Conservation (phyloP, 2,329 filamentous ascomycete genomes). For the Scytalidium lignicola region DNA sequence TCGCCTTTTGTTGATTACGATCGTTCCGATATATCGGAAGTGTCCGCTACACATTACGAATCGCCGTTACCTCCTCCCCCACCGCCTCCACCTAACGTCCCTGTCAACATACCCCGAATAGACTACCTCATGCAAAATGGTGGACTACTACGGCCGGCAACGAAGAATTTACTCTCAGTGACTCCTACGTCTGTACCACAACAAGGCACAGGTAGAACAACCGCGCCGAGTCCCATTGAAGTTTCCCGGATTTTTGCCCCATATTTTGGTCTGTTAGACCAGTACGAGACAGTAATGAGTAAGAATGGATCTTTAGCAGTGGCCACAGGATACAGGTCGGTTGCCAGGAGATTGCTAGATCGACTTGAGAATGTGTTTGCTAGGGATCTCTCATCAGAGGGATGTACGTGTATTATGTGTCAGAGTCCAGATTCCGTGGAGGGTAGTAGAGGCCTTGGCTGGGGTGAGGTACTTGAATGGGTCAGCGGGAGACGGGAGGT, state of each 20-base stretch:
- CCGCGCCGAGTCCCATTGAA: conserved; percentile 38
- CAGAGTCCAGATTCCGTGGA: conserved; percentile 45
- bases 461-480: conserved; percentile 92
- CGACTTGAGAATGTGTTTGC: conserved; percentile 92
- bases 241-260: conserved; percentile 75
- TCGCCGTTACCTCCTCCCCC: conserved; percentile 61
- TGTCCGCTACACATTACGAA: conserved; percentile 20
- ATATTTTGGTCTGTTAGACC: conserved; percentile 76
- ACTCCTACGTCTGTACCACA: conserved; percentile 44
- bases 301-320: conserved; percentile 89
- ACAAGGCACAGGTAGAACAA: conserved; percentile 39
- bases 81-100: conserved; percentile 52
- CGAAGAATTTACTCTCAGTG: conserved; percentile 67
- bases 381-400: conserved; percentile 79
- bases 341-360: conserved; percentile 85
- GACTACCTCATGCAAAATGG: conserved; percentile 91
- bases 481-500: conserved; percentile 85
- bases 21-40: conserved; percentile 18
- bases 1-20: conserved; percentile 32
- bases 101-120: conserved; percentile 70
- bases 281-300: conserved; percentile 75
- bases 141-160: conserved; percentile 66
- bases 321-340: conserved; percentile 88
- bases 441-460: conserved; percentile 69
- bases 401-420: conserved; percentile 85